Conservation (phyloP, 495 filamentous ascomycete genomes). For the Lasiosphaeria miniovina region DNA sequence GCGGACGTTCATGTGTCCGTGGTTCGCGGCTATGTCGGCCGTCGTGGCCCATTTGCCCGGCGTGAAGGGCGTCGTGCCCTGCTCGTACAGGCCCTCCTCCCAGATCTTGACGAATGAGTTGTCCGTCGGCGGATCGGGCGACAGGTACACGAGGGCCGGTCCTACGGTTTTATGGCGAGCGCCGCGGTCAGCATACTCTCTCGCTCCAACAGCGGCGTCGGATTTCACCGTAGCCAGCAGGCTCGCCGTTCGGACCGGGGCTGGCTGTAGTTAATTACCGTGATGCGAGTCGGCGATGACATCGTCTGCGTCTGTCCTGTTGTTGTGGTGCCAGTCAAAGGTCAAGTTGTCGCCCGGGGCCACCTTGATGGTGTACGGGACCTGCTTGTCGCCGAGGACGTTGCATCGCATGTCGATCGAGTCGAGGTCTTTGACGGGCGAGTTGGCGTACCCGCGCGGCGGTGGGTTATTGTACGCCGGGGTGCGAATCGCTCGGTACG, state of each 20-base stretch:
- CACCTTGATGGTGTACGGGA: conserved; percentile 40
- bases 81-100: conserved; percentile 41
- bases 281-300: conserved; percentile 44
- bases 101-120: conserved; percentile 49
- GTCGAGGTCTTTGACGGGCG: conserved; percentile 44
- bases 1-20: conserved; percentile 41
- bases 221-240: no score
- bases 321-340: conserved; percentile 44
- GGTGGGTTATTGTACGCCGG: conserved; percentile 40
- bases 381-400: conserved; percentile 37
- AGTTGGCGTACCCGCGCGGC: conserved; percentile 41
- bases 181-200: no score
- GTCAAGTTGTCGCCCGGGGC: conserved; percentile 44
- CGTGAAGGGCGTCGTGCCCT: conserved; percentile 15
- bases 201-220: no score
- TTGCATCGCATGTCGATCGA: conserved; percentile 47
- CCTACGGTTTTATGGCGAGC: conserved; percentile 6
- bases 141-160: conserved; percentile 45
- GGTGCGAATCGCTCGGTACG: conserved; percentile 36
- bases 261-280: conserved; percentile 20
- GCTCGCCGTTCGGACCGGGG: not conserved
- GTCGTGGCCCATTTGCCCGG: conserved; percentile 41
- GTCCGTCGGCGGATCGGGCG: conserved; percentile 40
- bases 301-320: conserved; percentile 35
- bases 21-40: conserved; percentile 37